A percentile compares a stretch with the other conserved stretches of the same genome.
These are phyloP conservation scores for Thraustochytrium striatum DNA, from an alignment of 352 stramenopile species.

Conservation along the genomic window DNA sequence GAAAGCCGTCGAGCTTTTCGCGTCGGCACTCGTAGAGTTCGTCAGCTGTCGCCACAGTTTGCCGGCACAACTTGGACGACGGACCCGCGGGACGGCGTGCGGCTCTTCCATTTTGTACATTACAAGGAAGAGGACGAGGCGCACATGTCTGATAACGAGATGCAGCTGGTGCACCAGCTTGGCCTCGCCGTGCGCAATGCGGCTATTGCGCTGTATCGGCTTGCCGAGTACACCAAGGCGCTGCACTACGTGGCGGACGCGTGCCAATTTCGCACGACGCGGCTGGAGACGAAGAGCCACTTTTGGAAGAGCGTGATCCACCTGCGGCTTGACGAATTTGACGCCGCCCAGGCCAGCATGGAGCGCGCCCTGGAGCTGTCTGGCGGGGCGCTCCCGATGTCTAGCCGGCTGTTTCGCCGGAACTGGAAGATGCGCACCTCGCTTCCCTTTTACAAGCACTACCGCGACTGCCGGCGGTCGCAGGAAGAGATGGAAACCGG, in stretches of 20 bases:
- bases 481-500: background rate
- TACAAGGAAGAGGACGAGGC: background rate
- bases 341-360: background rate
- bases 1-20: background rate
- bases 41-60: background rate
- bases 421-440: conserved; percentile 3
- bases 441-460: background rate
- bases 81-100: background rate
- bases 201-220: conserved; percentile 13
- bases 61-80: background rate
- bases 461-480: background rate
- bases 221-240: conserved; percentile 15
- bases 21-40: background rate
- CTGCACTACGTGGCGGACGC: conserved; percentile 1
- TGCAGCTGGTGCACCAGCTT: conserved; percentile 5
- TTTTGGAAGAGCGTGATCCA: conserved; percentile 35
- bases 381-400: background rate
- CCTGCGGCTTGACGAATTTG: background rate
- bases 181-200: conserved; percentile 14
- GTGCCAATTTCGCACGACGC: conserved; percentile 5
- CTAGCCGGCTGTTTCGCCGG: background rate
- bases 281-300: conserved; percentile 41
- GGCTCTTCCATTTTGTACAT: background rate
- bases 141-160: conserved; percentile 5
- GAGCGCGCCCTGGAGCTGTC: conserved; percentile 7